Conservation (phyloP, 2,329 filamentous ascomycete species). For the Acrocalymma vagum region DNA sequence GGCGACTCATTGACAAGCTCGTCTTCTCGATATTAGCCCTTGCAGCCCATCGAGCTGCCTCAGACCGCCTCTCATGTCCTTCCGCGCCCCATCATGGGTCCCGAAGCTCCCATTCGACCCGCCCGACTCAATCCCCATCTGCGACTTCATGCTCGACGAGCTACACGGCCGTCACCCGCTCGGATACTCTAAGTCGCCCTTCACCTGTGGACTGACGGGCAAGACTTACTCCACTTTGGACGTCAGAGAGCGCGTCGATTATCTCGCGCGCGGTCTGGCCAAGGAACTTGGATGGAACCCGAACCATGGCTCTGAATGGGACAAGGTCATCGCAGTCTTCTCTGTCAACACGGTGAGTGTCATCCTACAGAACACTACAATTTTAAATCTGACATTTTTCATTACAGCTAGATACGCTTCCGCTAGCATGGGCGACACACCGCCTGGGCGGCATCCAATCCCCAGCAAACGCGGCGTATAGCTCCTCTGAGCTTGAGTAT, state of each 20-base stretch:
- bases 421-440: slow-evolving; percentile 77
- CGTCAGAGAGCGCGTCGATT: slow-evolving; percentile 71
- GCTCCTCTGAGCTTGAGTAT: slow-evolving; percentile 72
- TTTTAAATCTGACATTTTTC: slow-evolving; percentile 24
- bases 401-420: slow-evolving; percentile 77
- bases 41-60: no score
- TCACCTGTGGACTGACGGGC: slow-evolving; percentile 78
- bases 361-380: neutral
- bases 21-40: no score
- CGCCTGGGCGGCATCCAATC: slow-evolving; percentile 77
- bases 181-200: slow-evolving; percentile 72
- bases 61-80: slow-evolving; percentile 56
- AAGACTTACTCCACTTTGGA: slow-evolving; percentile 71
- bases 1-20: no score
- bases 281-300: slow-evolving; percentile 76
- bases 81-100: slow-evolving; percentile 69
- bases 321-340: slow-evolving; percentile 80
- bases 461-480: slow-evolving; percentile 80
- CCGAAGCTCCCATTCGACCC: slow-evolving; percentile 69
- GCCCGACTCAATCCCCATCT: slow-evolving; percentile 77
- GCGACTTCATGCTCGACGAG: slow-evolving; percentile 80
- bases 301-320: slow-evolving; percentile 78
- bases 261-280: slow-evolving; percentile 72
- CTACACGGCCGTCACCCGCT: slow-evolving; percentile 72
- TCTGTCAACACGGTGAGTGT: slow-evolving; percentile 77